Percentiles rank a stretch among this genome's conserved stretches.
Evolutionary conservation across 75 land plant species (phyloP).

Genomic region (Cunninghamia lanceolata): DNA sequence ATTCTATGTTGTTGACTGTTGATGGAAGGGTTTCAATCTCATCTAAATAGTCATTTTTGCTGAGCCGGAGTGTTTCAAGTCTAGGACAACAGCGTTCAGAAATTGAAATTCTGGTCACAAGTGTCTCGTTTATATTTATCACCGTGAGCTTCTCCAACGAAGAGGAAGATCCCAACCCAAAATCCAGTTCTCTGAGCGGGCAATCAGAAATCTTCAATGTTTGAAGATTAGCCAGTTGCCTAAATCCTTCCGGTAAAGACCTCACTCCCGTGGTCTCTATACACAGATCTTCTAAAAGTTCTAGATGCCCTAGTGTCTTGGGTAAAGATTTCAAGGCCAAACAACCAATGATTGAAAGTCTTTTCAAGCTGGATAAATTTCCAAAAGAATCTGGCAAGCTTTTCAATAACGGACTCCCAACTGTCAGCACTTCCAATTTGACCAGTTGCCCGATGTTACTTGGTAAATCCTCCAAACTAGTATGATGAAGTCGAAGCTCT

Average conservation of each 20-base stretch:
- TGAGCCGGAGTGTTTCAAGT: neutral
- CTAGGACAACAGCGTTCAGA: neutral
- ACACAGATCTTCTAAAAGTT: too few relatives aligned
- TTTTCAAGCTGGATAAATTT: neutral
- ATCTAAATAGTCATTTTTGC: neutral
- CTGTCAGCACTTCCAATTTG: neutral
- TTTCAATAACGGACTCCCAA: neutral
- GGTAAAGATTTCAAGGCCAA: neutral
- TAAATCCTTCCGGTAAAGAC: too few relatives aligned
- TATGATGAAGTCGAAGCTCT: neutral
- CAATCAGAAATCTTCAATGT: too few relatives aligned
- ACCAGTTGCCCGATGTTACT: neutral
- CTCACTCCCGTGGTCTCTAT: too few relatives aligned
- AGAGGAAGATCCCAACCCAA: too few relatives aligned
- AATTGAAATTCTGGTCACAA: neutral
- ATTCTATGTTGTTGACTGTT: neutral
- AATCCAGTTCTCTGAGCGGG: too few relatives aligned
- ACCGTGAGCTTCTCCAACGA: too few relatives aligned
- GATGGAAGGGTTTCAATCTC: neutral
- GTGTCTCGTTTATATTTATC: too few relatives aligned
- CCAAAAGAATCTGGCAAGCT: neutral
- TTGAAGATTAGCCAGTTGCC: too few relatives aligned
- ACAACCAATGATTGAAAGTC: neutral
- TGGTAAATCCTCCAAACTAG: neutral
- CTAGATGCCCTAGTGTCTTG: neutral